Evolutionary conservation across 176 grass and related monocot species (phyloP).

Genomic region (Oryza longistaminata): DNA sequence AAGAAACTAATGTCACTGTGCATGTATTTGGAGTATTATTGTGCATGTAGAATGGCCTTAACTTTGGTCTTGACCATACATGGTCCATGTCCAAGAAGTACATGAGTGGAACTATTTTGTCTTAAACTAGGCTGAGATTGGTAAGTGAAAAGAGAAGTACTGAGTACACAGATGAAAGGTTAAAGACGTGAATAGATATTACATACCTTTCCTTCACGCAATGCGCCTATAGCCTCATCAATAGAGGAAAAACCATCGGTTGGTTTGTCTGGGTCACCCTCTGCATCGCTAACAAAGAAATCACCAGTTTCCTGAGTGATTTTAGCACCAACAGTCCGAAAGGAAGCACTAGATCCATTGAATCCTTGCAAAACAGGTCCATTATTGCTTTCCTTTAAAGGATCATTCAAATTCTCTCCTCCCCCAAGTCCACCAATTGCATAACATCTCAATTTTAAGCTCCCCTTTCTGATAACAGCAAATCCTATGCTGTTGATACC

Average conservation of each 20-base stretch:
- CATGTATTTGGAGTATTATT: not conserved
- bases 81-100: not conserved
- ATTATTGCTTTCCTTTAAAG: slow-evolving; percentile 55
- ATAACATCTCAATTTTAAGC: slow-evolving; percentile 61
- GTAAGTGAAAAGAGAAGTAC: not conserved
- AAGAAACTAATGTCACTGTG: not conserved
- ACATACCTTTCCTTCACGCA: slow-evolving; percentile 69
- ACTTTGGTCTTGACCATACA: slow-evolving; percentile 7
- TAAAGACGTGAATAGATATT: not conserved
- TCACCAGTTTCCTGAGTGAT: slow-evolving; percentile 82
- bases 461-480: slow-evolving; percentile 54
- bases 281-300: slow-evolving; percentile 90
- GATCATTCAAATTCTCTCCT: slow-evolving; percentile 37
- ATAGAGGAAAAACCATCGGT: slow-evolving; percentile 75
- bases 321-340: slow-evolving; percentile 72
- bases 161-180: not conserved
- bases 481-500: slow-evolving; percentile 54
- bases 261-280: slow-evolving; percentile 79
- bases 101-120: not conserved
- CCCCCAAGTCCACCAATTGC: slow-evolving; percentile 39
- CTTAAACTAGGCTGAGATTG: not conserved
- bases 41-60: not conserved
- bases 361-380: slow-evolving; percentile 54
- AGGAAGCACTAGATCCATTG: slow-evolving; percentile 40
- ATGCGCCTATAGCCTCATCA: slow-evolving; percentile 63